Evolutionary conservation across 129 eudicot genomes (phyloP).

Genomic region (Scalesia atractyloides): DNA sequence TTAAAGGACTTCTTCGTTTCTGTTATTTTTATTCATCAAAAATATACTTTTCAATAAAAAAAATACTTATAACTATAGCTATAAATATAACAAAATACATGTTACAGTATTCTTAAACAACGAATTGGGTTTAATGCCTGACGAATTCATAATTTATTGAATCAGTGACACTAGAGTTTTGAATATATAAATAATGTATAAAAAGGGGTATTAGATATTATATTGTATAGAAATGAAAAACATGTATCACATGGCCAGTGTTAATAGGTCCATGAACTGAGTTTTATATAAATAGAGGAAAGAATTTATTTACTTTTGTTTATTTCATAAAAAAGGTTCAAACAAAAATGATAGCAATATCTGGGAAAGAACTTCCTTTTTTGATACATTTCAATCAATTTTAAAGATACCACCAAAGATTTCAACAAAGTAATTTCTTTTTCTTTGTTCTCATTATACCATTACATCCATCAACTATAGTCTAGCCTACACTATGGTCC

Average conservation of each 20-base stretch:
- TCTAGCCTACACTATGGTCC: slow-evolving; percentile 15
- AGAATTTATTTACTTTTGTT: neutral
- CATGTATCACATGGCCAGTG: neutral
- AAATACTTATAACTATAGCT: neutral
- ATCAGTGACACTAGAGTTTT: too few relatives aligned
- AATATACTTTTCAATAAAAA: neutral
- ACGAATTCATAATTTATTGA: too few relatives aligned
- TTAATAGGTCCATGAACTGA: neutral
- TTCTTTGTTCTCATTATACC: slow-evolving; percentile 8
- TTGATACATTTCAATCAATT: slow-evolving; percentile 45
- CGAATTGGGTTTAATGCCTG: too few relatives aligned
- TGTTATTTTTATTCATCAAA: neutral
- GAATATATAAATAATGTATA: too few relatives aligned
- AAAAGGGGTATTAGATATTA: too few relatives aligned
- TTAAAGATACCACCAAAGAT: slow-evolving; percentile 41
- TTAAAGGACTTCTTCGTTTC: slow-evolving; percentile 23
- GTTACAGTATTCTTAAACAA: too few relatives aligned
- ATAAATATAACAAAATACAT: too few relatives aligned
- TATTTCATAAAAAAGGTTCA: slow-evolving; percentile 18
- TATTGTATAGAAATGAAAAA: too few relatives aligned
- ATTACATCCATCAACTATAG: slow-evolving; percentile 4
- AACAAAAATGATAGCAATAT: slow-evolving; percentile 27
- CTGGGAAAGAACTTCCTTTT: slow-evolving; percentile 36
- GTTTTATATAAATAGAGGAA: neutral
- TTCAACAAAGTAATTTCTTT: slow-evolving; percentile 39